Base-by-base conservation (phyloP, 768 basidiomycete species). In the Sistotremastrum suecicum region DNA sequence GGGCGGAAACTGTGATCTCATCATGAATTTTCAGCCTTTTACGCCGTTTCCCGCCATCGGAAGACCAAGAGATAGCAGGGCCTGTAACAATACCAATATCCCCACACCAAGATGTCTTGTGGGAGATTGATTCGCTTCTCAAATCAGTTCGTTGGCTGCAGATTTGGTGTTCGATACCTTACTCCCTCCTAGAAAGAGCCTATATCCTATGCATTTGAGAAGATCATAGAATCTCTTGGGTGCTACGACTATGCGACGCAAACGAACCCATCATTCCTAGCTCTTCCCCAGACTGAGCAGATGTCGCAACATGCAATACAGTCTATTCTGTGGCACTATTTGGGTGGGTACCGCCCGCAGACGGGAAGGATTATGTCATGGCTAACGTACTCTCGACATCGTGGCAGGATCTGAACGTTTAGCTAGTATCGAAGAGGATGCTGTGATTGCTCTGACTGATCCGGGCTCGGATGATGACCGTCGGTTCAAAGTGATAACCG, bases 301-400 rank as follows among this genome's bases (percentile, higher is more conserved):
- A 81, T 80, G 66, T 75, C 76, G 9, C 76, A 76, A 43, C 83
- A 88, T 56, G 73, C 77, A 12, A 79, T 83, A 39, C 82, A 86
- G 54, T 76, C 80, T 8, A 62, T 80, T 39, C 65, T 82, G 10
- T 89, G 87, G 86, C 69, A 62, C 49, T 20, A 20, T 20, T 20
- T 20, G 20, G 20, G 20, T 20, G 20, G 20, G 20, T 20, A 20
- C 20, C 20, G 20, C 20, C 20, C 20, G 20, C 20, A 20, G 20
- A 20, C 20, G 20, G 20, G 20, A 20, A 20, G 20, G 20, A 20
- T 20, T 20, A 40, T 39, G 33, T 5, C 9, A 39, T 48, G 42
- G 39, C 51, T 55, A 38, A 62, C 43, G 12, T 37, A 30, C 8
- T 9, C 7, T 29, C 5, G 29, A 43, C 4, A 6, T 34, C 28